These are phyloP conservation scores for Clarireedia hainanense DNA, from an alignment of 2,329 filamentous ascomycete genomes.

Conservation along the genomic window DNA sequence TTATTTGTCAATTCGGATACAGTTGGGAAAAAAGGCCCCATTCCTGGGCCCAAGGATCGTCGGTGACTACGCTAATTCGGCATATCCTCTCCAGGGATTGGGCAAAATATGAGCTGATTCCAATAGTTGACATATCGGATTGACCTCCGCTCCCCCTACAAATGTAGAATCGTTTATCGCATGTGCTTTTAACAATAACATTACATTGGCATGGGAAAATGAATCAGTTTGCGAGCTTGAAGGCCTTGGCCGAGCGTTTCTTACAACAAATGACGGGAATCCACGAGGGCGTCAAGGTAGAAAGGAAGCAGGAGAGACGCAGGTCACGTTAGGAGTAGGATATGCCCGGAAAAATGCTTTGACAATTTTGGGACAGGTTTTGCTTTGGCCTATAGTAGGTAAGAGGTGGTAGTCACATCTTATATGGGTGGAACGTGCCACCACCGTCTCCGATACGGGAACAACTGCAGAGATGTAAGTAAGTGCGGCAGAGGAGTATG, in stretches of 20 bases:
- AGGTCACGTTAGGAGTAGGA: neutral
- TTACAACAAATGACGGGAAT: slow-evolving; percentile 5
- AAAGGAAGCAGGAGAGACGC: neutral
- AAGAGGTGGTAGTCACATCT: neutral
- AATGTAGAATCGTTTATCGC: neutral
- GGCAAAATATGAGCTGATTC: neutral
- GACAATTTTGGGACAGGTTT: neutral
- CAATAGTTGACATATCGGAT: neutral
- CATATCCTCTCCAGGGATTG: neutral
- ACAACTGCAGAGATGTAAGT: neutral
- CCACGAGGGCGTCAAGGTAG: slow-evolving; percentile 2
- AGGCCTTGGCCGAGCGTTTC: slow-evolving; percentile 2
- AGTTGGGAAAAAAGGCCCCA: neutral
- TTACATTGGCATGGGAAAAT: neutral
- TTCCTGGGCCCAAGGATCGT: neutral
- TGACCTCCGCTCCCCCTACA: neutral
- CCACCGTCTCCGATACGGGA: neutral
- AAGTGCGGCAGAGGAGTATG: neutral
- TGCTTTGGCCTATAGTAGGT: slow-evolving; percentile 1
- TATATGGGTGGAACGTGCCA: slow-evolving; percentile 1
- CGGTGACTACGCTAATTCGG: neutral
- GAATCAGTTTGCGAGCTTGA: slow-evolving; percentile 2
- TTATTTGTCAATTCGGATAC: neutral
- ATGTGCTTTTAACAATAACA: neutral
- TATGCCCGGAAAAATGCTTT: slow-evolving; percentile 3